Base-by-base conservation (phyloP, 148 eudicot genomes). In the Mesembryanthemum crystallinum region DNA sequence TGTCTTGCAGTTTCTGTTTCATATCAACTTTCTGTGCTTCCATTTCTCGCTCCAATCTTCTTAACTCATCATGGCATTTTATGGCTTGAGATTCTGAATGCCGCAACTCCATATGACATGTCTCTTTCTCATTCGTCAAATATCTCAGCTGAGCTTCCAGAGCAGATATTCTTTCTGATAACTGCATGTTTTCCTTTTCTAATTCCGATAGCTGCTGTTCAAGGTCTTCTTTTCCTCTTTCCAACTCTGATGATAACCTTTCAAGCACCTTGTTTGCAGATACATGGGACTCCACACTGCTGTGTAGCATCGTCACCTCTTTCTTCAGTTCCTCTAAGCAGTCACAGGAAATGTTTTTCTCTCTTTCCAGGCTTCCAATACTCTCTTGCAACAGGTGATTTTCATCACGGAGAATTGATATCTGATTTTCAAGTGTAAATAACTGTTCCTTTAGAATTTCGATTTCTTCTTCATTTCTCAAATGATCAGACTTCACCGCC, bases 151-250 rank as follows among this genome's bases (percentile, higher is more conserved):
- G 93, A 78, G 83, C 81, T 77, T 90, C 92, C 79, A 91, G 63
- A 64, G 85, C 87, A 59, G 88, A 86, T 78, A 89, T 69, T 67
- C 82, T 61, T 80, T 85, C 90, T 66, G 83, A 81, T 79, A 89
- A 71, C 66, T 86, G 85, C 77, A 83, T 35, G 57, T 87, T 93
- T 83, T 89, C 89, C 68, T 86, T 83, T 81, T 88, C 90, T 78
- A 89, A 37, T 32, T 81, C 83, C 32, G 72, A 73, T 35, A 91
- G 62, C 27, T 74, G 86, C 62, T 80, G 76, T 79, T 89, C 90
- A 42, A 91, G 52, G 69, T 84, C 89, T 9, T 85, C 76, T 77
- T 85, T 94, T 37, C 79, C 87, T 52, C 70, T 82, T 78, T 82
- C 91, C 42, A 88, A 76, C 80, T 87, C 89, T 23, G 78, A 75